phyloP scores from a whole-genome alignment of 345 rosid species.

The Camelina laxa region DNA sequence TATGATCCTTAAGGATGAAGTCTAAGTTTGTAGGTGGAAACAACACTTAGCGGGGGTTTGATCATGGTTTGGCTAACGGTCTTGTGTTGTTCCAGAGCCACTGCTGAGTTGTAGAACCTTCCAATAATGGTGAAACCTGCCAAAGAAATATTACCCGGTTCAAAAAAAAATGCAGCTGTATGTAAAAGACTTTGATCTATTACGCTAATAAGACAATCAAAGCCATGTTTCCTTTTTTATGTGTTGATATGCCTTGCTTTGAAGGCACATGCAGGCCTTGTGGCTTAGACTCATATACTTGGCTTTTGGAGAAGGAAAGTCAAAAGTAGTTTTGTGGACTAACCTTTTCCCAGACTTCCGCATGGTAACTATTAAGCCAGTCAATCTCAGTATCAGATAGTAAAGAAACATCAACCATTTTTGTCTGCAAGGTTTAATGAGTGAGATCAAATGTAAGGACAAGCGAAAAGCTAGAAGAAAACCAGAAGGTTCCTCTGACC shows the following conservation, averaged over 20 bases:
- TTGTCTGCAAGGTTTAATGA: constrained; percentile 53
- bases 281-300: constrained; percentile 11
- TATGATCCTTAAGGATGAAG: constrained; percentile 1
- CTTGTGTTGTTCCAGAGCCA: constrained; percentile 94
- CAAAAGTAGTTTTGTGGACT: constrained; percentile 13
- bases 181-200: not conserved
- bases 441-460: constrained; percentile 21
- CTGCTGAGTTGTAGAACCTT: constrained; percentile 66
- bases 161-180: constrained; percentile 7
- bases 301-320: constrained; percentile 4
- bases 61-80: constrained; percentile 56
- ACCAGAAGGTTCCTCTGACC: not conserved
- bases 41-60: constrained; percentile 1
- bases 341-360: constrained; percentile 95
- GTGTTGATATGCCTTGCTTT: constrained; percentile 4
- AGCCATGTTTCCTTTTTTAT: not conserved
- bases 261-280: constrained; percentile 8
- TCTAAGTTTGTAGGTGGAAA: constrained; percentile 20
- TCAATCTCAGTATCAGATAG: constrained; percentile 65
- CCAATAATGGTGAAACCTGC: constrained; percentile 88
- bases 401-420: constrained; percentile 69
- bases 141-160: constrained; percentile 23
- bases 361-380: constrained; percentile 86
- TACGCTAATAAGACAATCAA: not conserved
- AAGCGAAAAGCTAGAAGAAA: constrained; percentile 4